A percentile compares a stretch with the other conserved stretches of the same genome.
Conservation (phyloP, 352 stramenopile genomes). For the Globisporangium middletonii region DNA sequence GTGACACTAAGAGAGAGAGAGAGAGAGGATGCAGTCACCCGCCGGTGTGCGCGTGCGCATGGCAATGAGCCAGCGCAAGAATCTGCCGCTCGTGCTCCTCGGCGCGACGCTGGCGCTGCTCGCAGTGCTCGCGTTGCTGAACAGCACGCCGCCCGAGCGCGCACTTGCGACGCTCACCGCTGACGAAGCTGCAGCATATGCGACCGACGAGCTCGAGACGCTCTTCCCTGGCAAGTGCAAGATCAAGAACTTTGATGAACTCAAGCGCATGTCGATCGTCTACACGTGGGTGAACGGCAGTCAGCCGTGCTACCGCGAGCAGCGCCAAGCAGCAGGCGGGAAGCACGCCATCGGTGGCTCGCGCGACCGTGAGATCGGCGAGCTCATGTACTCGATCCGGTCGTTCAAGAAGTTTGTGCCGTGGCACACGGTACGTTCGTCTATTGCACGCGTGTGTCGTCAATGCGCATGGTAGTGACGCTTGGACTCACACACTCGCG, state of each 20-base stretch:
- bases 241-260: conserved; percentile 82
- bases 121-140: conserved; percentile 38
- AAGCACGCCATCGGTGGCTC: conserved; percentile 73
- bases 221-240: conserved; percentile 71
- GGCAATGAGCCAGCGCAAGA: conserved; percentile 51
- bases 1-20: not conserved
- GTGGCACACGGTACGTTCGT: conserved; percentile 54
- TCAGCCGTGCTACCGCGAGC: conserved; percentile 77
- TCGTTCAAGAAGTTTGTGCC: conserved; percentile 79
- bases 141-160: conserved; percentile 23
- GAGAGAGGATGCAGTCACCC: conserved; percentile 44
- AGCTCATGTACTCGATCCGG: conserved; percentile 85
- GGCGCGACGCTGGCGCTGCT: conserved; percentile 31
- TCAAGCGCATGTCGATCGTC: conserved; percentile 84
- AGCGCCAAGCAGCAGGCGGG: conserved; percentile 54
- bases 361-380: conserved; percentile 82
- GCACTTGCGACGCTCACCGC: conserved; percentile 27
- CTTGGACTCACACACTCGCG: not conserved
- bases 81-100: conserved; percentile 50
- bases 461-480: not conserved
- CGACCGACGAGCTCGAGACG: conserved; percentile 38
- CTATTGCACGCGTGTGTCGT: not conserved
- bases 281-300: conserved; percentile 89
- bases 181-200: conserved; percentile 29
- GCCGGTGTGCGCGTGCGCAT: conserved; percentile 64